Evolutionary conservation across 2,329 filamentous ascomycete genomes (phyloP).

Genomic region (Fusarium burgessii): DNA sequence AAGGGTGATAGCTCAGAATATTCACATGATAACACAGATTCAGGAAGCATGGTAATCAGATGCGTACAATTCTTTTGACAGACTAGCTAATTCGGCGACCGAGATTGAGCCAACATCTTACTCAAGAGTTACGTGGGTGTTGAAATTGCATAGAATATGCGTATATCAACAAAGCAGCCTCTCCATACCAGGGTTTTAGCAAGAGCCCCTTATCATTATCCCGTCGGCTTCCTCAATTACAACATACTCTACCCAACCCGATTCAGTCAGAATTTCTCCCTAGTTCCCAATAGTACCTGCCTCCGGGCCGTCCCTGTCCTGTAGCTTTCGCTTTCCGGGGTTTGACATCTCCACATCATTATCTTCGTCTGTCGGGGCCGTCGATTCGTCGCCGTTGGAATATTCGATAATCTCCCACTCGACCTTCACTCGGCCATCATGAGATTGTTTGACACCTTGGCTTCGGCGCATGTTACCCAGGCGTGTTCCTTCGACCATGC

Average conservation of each 20-base stretch:
- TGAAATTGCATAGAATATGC: conserved; percentile 8
- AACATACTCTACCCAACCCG: not conserved
- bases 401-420: conserved; percentile 90
- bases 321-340: conserved; percentile 66
- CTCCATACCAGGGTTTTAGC: conserved; percentile 2
- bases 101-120: conserved; percentile 1
- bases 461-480: conserved; percentile 76
- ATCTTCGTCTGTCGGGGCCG: conserved; percentile 46
- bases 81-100: conserved; percentile 11
- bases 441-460: conserved; percentile 64
- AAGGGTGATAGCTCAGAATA: not conserved
- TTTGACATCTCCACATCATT: conserved; percentile 52
- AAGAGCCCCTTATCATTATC: conserved; percentile 20
- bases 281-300: conserved; percentile 15
- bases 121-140: conserved; percentile 1
- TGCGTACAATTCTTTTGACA: conserved; percentile 11
- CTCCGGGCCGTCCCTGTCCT: conserved; percentile 54
- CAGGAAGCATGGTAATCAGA: not conserved
- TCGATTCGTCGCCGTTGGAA: conserved; percentile 55
- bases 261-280: not conserved
- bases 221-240: conserved; percentile 13
- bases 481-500: conserved; percentile 79
- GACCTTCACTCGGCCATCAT: conserved; percentile 74
- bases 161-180: not conserved
- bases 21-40: not conserved